These are phyloP conservation scores for Adansonia rubrostipa DNA, from an alignment of 441 rosid species.

Conservation along the genomic window DNA sequence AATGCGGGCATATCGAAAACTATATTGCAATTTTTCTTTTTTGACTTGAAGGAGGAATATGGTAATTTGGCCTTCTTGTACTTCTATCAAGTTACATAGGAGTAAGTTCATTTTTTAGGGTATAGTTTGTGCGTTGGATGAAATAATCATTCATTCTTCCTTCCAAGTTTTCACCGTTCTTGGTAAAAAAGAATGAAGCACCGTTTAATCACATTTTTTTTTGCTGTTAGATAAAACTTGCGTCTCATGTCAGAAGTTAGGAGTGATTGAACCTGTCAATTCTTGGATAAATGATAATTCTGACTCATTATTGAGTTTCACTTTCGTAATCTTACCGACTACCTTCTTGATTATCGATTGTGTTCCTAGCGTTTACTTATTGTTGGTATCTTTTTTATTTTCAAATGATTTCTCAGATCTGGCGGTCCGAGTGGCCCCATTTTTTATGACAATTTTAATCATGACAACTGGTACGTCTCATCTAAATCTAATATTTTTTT, in stretches of 20 bases:
- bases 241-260: neutral
- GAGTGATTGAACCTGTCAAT: slow-evolving; percentile 12
- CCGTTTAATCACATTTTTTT: neutral
- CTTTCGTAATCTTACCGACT: neutral
- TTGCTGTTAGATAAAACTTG: neutral
- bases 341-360: neutral
- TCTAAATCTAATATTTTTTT: neutral
- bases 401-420: neutral
- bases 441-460: slow-evolving; percentile 3
- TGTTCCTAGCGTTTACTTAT: neutral
- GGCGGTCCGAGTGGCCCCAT: neutral
- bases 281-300: slow-evolving; percentile 3
- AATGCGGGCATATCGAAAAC: neutral
- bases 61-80: neutral
- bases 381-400: neutral
- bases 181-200: neutral
- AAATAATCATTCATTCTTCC: neutral
- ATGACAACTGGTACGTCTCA: slow-evolving; percentile 14
- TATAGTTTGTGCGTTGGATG: neutral
- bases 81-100: neutral
- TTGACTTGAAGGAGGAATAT: neutral
- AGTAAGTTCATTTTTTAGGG: neutral
- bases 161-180: neutral
- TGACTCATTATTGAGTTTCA: neutral
- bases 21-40: neutral